A percentile compares a stretch with the other conserved stretches of the same genome.
phyloP scores from a whole-genome alignment of 208 protist genomes.

The Leishmania mexicana region DNA sequence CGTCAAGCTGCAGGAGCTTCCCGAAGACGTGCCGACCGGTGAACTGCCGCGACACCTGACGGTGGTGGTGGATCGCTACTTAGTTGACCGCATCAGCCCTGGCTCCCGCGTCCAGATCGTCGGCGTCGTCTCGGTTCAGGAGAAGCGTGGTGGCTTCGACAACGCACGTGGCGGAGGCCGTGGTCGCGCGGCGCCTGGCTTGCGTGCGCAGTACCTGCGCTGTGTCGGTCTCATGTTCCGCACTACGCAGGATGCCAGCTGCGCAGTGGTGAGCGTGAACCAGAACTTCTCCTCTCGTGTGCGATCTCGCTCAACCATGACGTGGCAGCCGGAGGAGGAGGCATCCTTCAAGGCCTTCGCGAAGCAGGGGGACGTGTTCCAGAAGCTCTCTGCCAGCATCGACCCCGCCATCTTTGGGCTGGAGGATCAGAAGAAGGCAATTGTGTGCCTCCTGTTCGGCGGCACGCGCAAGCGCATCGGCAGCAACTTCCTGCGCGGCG shows the following conservation, averaged over 20 bases:
- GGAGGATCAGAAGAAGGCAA: conserved; percentile 96
- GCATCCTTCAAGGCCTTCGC: conserved; percentile 90
- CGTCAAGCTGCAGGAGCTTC: conserved; percentile 95
- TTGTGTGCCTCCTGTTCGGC: conserved; percentile 98
- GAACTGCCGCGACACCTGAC: conserved; percentile 92
- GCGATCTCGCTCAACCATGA: conserved; percentile 68
- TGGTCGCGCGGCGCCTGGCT: conserved; percentile 59
- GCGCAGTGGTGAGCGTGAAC: conserved; percentile 79
- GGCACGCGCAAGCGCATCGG: conserved; percentile 97
- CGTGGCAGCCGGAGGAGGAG: conserved; percentile 91
- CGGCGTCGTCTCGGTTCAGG: conserved; percentile 86
- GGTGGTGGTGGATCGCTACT: conserved; percentile 89
- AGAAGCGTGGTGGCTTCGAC: conserved; percentile 68
- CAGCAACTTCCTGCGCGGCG: conserved; percentile 96
- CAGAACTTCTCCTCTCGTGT: conserved; percentile 90
- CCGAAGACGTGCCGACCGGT: conserved; percentile 94
- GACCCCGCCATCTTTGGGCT: conserved; percentile 99
- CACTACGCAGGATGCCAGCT: conserved; percentile 36
- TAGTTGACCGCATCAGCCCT: conserved; percentile 94
- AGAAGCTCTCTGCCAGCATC: conserved; percentile 93
- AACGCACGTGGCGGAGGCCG: conserved; percentile 34
- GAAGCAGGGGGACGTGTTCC: conserved; percentile 91
- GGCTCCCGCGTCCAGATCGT: conserved; percentile 97
- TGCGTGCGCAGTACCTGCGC: conserved; percentile 91
- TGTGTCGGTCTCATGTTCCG: conserved; percentile 88